Percentiles rank a stretch among this genome's conserved stretches.
Conservation (phyloP, 352 stramenopile genomes). For the Blastocystis sp. region DNA sequence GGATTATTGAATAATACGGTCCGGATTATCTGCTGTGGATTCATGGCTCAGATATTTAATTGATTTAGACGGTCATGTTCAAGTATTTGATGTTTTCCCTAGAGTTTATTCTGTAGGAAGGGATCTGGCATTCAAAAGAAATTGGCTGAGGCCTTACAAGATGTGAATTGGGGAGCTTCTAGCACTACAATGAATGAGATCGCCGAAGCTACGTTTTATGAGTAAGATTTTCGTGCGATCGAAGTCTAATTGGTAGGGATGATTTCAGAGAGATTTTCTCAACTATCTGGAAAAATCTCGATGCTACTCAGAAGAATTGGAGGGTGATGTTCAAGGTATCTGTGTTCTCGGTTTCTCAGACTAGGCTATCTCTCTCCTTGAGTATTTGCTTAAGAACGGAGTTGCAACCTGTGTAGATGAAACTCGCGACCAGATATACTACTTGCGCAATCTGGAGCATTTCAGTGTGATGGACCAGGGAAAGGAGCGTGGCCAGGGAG, state of each 20-base stretch:
- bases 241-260: not conserved
- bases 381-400: slow-evolving; percentile 62
- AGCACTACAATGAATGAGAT: slow-evolving; percentile 60
- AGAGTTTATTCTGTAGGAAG: not conserved
- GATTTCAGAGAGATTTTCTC: slow-evolving; percentile 60
- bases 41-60: slow-evolving; percentile 19
- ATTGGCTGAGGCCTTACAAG: slow-evolving; percentile 40
- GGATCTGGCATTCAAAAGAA: slow-evolving; percentile 61
- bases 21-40: not conserved
- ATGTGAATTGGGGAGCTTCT: slow-evolving; percentile 59
- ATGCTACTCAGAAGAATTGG: slow-evolving; percentile 59
- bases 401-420: slow-evolving; percentile 51
- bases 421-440: slow-evolving; percentile 58
- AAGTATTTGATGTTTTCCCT: not conserved
- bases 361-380: slow-evolving; percentile 49
- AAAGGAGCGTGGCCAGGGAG: slow-evolving; percentile 58
- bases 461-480: slow-evolving; percentile 59
- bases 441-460: slow-evolving; percentile 60
- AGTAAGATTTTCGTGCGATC: not conserved
- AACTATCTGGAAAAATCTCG: slow-evolving; percentile 60
- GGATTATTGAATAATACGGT: not conserved
- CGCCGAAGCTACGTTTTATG: slow-evolving; percentile 41
- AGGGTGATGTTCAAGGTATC: slow-evolving; percentile 60
- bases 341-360: not conserved
- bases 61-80: not conserved